Conservation (phyloP, 306 rosid genomes). For the Potentilla sterilis region DNA sequence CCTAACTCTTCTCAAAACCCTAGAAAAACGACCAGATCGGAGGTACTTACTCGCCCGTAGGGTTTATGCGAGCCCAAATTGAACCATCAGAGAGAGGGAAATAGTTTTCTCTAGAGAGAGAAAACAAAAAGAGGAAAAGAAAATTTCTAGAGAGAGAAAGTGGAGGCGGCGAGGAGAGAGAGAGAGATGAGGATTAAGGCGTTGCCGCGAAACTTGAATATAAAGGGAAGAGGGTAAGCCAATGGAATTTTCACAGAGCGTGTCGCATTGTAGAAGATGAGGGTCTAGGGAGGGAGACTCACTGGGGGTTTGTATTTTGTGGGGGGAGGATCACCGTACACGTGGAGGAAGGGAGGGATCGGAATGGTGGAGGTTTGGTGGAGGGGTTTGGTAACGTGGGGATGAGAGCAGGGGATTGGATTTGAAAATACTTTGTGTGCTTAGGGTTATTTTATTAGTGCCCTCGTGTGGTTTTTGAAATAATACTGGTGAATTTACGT, state of each 20-base stretch:
- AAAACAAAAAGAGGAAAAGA: conserved; percentile 10
- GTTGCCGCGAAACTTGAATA: conserved; percentile 95
- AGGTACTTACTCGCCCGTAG: conserved; percentile 40
- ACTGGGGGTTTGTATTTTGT: conserved; percentile 23
- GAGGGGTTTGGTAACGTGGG: background rate
- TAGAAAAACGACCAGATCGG: conserved; percentile 47
- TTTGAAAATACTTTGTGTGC: conserved; percentile 45
- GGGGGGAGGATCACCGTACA: conserved; percentile 20
- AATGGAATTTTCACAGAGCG: background rate
- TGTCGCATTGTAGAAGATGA: conserved; percentile 11
- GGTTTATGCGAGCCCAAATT: conserved; percentile 31
- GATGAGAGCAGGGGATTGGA: conserved; percentile 29
- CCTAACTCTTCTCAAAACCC: conserved; percentile 36
- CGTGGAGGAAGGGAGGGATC: background rate
- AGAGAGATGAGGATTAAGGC: conserved; percentile 10
- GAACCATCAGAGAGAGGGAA: conserved; percentile 14
- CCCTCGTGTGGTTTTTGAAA: background rate
- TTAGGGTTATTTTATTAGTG: background rate
- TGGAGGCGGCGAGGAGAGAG: conserved; percentile 3
- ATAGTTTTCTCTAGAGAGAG: conserved; percentile 14
- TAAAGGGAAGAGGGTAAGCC: conserved; percentile 30
- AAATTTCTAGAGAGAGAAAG: conserved; percentile 25
- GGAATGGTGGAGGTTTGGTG: background rate
- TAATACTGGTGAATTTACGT: background rate
- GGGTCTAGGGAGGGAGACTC: conserved; percentile 48